These are phyloP conservation scores for Casuarina glauca DNA, from an alignment of 306 rosid genomes.

Conservation along the genomic window DNA sequence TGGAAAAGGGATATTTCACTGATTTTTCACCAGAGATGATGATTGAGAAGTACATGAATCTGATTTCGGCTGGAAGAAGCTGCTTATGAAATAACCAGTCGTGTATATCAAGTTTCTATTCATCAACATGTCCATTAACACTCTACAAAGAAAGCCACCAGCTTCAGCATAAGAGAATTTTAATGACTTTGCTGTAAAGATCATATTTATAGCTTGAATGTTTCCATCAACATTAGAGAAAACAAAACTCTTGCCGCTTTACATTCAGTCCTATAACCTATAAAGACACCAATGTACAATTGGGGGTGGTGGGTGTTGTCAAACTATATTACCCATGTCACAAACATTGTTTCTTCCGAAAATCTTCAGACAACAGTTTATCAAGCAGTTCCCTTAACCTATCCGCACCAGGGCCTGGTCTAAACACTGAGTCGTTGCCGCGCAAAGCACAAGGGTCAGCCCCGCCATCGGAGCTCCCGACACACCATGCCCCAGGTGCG, in stretches of 20 bases:
- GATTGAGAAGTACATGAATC: conserved; percentile 46
- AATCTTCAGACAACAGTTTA: conserved; percentile 62
- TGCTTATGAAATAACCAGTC: not conserved
- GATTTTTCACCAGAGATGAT: conserved; percentile 72
- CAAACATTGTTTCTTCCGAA: conserved; percentile 59
- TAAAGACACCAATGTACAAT: conserved; percentile 60
- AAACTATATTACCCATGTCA: conserved; percentile 42
- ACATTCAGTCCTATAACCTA: conserved; percentile 37
- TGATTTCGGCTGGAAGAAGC: conserved; percentile 39
- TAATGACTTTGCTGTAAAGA: conserved; percentile 24
- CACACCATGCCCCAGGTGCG: conserved; percentile 90
- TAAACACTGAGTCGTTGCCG: conserved; percentile 65
- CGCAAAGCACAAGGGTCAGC: conserved; percentile 77
- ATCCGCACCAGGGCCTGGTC: conserved; percentile 78
- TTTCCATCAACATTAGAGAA: conserved; percentile 13
- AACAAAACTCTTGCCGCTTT: conserved; percentile 44
- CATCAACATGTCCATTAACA: not conserved
- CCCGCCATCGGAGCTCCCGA: conserved; percentile 54
- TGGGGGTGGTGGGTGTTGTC: conserved; percentile 9
- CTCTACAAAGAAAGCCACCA: not conserved
- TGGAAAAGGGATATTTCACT: conserved; percentile 81
- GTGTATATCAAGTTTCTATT: not conserved
- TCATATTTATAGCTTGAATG: conserved; percentile 32
- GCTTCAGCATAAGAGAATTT: conserved; percentile 4
- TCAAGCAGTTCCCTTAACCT: conserved; percentile 64